phyloP scores from a whole-genome alignment of 352 stramenopile species.

The Blastocystis sp. region DNA sequence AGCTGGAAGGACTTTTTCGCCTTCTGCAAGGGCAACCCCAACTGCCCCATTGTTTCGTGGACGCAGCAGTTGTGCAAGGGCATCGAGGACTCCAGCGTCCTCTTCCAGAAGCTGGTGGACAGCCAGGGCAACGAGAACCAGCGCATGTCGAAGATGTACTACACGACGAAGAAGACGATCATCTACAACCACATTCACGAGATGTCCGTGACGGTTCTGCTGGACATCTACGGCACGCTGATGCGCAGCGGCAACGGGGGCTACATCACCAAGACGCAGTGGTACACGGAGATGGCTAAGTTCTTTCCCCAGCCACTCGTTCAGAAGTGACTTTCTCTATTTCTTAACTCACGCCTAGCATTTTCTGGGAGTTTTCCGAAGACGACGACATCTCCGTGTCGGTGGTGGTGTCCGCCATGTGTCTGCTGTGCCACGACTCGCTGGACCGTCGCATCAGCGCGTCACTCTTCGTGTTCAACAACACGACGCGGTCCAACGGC shows the following conservation, averaged over 20 bases:
- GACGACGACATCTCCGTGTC: slow-evolving; percentile 50
- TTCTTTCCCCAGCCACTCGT: slow-evolving; percentile 54
- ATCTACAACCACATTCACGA: slow-evolving; percentile 61
- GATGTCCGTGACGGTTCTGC: slow-evolving; percentile 41
- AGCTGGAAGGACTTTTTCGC: slow-evolving; percentile 40
- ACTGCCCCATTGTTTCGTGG: slow-evolving; percentile 58
- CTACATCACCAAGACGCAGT: slow-evolving; percentile 65
- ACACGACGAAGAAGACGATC: slow-evolving; percentile 35
- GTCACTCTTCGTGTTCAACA: slow-evolving; percentile 25
- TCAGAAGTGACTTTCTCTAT: background rate
- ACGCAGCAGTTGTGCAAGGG: slow-evolving; percentile 17
- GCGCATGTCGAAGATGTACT: slow-evolving; percentile 21
- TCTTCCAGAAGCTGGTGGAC: slow-evolving; percentile 39
- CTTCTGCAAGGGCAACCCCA: slow-evolving; percentile 31
- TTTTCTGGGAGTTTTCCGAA: slow-evolving; percentile 61
- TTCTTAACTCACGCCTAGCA: background rate
- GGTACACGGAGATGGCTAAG: slow-evolving; percentile 62
- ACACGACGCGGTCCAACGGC: background rate
- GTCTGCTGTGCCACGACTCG: slow-evolving; percentile 57
- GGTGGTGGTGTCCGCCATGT: slow-evolving; percentile 48
- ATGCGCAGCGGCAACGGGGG: slow-evolving; percentile 24
- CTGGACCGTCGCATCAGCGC: slow-evolving; percentile 43
- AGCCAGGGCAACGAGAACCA: slow-evolving; percentile 39
- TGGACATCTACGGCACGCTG: slow-evolving; percentile 64
- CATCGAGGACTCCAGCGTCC: slow-evolving; percentile 34